Evolutionary conservation across 805 yeast genomes (phyloP).

Genomic region (Lachancea quebecensis): DNA sequence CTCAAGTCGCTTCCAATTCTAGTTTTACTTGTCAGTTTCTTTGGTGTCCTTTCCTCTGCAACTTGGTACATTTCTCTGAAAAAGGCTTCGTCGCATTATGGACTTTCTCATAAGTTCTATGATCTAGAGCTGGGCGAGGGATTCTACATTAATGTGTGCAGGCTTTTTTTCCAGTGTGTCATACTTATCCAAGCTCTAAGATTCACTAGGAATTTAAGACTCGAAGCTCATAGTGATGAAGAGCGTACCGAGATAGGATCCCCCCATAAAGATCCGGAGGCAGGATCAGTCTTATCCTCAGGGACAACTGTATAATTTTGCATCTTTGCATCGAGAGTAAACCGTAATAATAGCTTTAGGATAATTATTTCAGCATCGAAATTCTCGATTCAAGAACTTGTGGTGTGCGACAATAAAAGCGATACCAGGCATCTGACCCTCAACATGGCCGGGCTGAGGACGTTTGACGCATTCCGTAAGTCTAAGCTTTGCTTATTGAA

Average conservation of each 20-base stretch:
- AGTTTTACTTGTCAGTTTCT: constrained; percentile 1
- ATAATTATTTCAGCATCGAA: too few species aligned
- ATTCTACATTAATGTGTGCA: constrained; percentile 1
- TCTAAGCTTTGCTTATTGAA: constrained; percentile 8
- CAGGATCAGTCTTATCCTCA: constrained; percentile 2
- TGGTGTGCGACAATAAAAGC: not conserved
- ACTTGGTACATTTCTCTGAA: not conserved
- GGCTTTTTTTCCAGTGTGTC: constrained; percentile 2
- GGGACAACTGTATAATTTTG: constrained; percentile 1
- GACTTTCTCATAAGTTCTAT: constrained; percentile 1
- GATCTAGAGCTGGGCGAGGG: constrained; percentile 2
- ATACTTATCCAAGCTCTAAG: not conserved
- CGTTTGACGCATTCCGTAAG: constrained; percentile 70
- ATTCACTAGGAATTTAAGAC: not conserved
- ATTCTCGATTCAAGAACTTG: too few species aligned
- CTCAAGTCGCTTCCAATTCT: not conserved
- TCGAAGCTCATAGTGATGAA: not conserved
- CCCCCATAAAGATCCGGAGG: constrained; percentile 1
- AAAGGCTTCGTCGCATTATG: constrained; percentile 1
- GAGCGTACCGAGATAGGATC: not conserved
- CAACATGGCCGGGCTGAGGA: constrained; percentile 35
- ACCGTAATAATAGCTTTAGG: too few species aligned
- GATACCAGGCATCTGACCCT: not conserved
- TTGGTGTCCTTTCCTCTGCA: not conserved
- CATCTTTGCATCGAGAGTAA: too few species aligned